Base-by-base conservation (phyloP, 176 grass and related monocot species). In the Pontederia crassipes region DNA sequence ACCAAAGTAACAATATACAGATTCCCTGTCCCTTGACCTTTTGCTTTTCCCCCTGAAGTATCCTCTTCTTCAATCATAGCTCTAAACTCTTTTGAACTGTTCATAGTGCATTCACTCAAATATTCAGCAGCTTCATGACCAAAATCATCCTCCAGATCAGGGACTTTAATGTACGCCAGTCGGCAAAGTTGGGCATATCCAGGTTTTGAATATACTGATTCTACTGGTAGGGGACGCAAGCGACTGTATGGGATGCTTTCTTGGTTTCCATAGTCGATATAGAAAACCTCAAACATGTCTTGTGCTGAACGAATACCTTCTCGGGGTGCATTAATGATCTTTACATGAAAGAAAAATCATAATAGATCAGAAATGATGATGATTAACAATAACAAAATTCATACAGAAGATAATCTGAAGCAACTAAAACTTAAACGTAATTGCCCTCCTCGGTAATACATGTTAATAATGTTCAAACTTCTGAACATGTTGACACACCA, bases 251-350 rank as follows among this genome's bases (percentile, higher is more conserved):
- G 74, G 67, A 98, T 70, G 57, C 70, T 81, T 61, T 98, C 94
- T 75, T 98, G 94, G 79, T 98, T 98, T 9, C 94, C 94, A 49
- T 92, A 98, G 65, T 98, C 94, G 48, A 98, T 83, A 54, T 98
- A 98, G 72, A 98, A 98, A 18, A 98, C 88, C 82, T 98, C 94
- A 71, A 83, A 98, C 40, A 85, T 78, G 75, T 98, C 84, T 20
- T 82, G 66, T 28, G 75, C 58, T 64, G 94, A 98, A 76, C 82
- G 62, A 52, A 93, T 88, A 63, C 60, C 77, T 77, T 78, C 85
- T 69, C 79, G 81, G 55, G 88, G 94, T 71, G 88, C 87, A 79
- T 71, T 98, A 24, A 98, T 88, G 64, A 98, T 86, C 94, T 98
- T 67, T 52, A 78, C 52, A 83, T 46, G 24, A 5, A 54, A 45